Conservation (phyloP, 306 rosid genomes). For the Ochetophila trinervis region DNA sequence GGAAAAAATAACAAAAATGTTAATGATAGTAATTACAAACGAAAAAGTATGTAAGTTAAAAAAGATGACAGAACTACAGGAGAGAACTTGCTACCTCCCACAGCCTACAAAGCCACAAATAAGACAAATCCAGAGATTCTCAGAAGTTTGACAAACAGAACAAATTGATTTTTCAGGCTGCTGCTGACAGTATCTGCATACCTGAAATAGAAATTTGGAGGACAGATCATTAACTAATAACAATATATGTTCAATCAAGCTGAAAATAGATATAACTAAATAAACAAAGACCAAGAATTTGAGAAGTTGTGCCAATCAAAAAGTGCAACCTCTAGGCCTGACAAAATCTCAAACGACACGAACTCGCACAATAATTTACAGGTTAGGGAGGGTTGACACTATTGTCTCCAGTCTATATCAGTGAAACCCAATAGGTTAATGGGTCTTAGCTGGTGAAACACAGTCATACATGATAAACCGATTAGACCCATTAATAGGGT, state of each 20-base stretch:
- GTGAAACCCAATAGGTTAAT: too few relatives aligned
- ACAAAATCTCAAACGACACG: too few relatives aligned
- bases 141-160: constrained; percentile 84
- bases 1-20: neutral
- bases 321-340: too few relatives aligned
- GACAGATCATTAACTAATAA: neutral
- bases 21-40: neutral
- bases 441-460: too few relatives aligned
- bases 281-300: neutral
- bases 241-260: neutral
- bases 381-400: too few relatives aligned
- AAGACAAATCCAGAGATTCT: constrained; percentile 94
- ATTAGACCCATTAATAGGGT: too few relatives aligned
- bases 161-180: constrained; percentile 91
- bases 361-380: too few relatives aligned
- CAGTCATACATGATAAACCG: too few relatives aligned
- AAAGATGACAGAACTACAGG: neutral
- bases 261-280: neutral
- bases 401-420: too few relatives aligned
- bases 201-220: constrained; percentile 37
- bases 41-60: neutral
- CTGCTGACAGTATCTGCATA: constrained; percentile 95
- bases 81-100: constrained; percentile 61
- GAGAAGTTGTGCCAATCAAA: neutral
- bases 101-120: constrained; percentile 98